These are phyloP conservation scores for Austroboletus sp. DNA, from an alignment of 1,284 basidiomycete genomes.

Conservation along the genomic window DNA sequence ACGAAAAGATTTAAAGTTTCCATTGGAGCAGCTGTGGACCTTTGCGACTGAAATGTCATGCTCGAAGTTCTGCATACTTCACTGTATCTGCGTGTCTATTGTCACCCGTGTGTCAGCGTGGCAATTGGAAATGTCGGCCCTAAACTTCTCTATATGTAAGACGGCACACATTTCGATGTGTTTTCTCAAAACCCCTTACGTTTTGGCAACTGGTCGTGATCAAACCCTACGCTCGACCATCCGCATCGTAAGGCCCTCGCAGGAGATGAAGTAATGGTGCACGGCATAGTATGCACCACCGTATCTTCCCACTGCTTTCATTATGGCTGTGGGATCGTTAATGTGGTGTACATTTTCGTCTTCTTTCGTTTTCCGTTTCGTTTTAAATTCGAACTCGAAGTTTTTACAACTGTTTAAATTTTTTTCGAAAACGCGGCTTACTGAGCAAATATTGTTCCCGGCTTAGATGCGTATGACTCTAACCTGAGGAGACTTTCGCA, in stretches of 20 bases:
- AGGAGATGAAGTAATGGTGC: slow-evolving; percentile 84
- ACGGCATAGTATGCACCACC: slow-evolving; percentile 79
- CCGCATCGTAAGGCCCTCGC: slow-evolving; percentile 66
- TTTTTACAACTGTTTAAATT: too few species aligned
- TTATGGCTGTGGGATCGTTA: slow-evolving; percentile 70
- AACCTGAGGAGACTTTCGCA: too few species aligned
- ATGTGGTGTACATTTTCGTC: slow-evolving; percentile 65
- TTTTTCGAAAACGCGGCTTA: too few species aligned
- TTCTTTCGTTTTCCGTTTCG: too few species aligned
- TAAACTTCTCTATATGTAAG: slow-evolving; percentile 16
- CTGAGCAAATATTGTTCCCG: too few species aligned
- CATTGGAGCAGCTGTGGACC: slow-evolving; percentile 47
- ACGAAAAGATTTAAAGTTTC: slow-evolving; percentile 54
- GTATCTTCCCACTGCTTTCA: slow-evolving; percentile 69
- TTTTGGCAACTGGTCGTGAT: slow-evolving; percentile 48
- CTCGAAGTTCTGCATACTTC: neutral
- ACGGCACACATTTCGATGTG: slow-evolving; percentile 1
- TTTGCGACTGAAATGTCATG: slow-evolving; percentile 42
- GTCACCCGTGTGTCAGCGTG: neutral
- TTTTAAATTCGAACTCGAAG: too few species aligned
- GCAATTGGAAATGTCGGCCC: slow-evolving; percentile 23
- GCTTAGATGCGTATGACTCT: too few species aligned
- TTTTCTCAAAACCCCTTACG: slow-evolving; percentile 51
- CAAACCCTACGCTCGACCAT: slow-evolving; percentile 47
- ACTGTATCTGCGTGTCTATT: neutral